Evolutionary conservation across 2,329 filamentous ascomycete species (phyloP).

Genomic region (Botrytis byssoidea): DNA sequence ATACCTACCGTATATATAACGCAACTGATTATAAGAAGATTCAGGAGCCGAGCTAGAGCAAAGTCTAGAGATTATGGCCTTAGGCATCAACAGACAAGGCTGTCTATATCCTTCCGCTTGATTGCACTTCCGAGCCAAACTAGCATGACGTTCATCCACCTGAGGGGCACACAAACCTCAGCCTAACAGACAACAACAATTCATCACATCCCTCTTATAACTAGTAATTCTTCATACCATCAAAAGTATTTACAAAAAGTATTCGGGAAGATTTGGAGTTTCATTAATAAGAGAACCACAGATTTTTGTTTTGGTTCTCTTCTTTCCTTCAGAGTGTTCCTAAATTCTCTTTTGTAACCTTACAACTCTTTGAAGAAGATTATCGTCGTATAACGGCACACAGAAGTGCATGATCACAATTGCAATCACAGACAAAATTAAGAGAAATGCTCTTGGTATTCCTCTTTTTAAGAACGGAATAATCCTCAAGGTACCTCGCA

Average conservation of each 20-base stretch:
- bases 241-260: background rate
- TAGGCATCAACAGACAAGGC: background rate
- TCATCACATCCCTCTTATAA: background rate
- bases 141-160: slow-evolving; percentile 1
- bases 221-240: background rate
- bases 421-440: background rate
- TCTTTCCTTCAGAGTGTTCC: background rate
- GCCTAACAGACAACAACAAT: background rate
- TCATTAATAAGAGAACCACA: background rate
- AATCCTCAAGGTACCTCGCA: background rate
- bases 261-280: background rate
- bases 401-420: background rate
- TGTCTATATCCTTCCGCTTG: background rate
- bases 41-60: background rate
- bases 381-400: background rate
- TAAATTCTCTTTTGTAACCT: background rate
- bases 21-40: background rate
- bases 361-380: background rate
- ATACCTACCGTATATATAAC: background rate
- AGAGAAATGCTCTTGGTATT: background rate
- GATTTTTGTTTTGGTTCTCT: background rate
- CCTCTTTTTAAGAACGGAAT: background rate
- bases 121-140: background rate
- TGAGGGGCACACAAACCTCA: background rate
- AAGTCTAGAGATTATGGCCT: background rate